Evolutionary conservation across 495 filamentous ascomycete genomes (phyloP).

Genomic region (Trichoderma reesei): DNA sequence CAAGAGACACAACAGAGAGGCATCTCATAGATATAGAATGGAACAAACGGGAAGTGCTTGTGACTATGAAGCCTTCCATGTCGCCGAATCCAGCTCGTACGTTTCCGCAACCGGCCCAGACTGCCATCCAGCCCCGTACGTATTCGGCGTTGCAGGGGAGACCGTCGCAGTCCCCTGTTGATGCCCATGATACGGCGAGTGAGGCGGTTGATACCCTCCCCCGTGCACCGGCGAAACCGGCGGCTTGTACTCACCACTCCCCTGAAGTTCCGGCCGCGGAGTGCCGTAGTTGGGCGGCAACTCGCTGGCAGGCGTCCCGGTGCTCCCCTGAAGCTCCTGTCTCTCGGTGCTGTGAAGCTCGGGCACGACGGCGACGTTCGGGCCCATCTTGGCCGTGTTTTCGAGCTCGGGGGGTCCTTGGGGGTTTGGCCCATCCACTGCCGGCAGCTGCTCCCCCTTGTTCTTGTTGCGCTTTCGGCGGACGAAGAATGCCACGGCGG

Average conservation of each 20-base stretch:
- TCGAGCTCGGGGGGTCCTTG: slow-evolving; percentile 5
- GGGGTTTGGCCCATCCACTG: background rate
- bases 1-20: background rate
- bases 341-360: background rate
- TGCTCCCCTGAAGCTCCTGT: background rate
- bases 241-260: background rate
- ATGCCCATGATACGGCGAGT: background rate
- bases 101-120: slow-evolving; percentile 26
- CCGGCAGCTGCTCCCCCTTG: slow-evolving; percentile 12
- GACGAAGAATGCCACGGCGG: slow-evolving; percentile 27
- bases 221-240: background rate
- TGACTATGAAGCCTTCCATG: background rate
- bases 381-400: background rate
- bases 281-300: background rate
- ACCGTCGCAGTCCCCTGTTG: background rate
- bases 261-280: background rate
- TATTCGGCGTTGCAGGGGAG: background rate
- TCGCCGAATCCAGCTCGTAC: slow-evolving; percentile 31
- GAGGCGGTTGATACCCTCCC: background rate
- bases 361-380: background rate
- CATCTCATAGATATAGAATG: background rate
- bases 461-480: slow-evolving; percentile 12
- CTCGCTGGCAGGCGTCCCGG: background rate
- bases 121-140: slow-evolving; percentile 26
- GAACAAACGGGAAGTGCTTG: background rate